Percentiles rank a stretch among this genome's conserved stretches.
These are phyloP conservation scores for Pythium plurisporium DNA, from an alignment of 352 stramenopile genomes.

Conservation along the genomic window DNA sequence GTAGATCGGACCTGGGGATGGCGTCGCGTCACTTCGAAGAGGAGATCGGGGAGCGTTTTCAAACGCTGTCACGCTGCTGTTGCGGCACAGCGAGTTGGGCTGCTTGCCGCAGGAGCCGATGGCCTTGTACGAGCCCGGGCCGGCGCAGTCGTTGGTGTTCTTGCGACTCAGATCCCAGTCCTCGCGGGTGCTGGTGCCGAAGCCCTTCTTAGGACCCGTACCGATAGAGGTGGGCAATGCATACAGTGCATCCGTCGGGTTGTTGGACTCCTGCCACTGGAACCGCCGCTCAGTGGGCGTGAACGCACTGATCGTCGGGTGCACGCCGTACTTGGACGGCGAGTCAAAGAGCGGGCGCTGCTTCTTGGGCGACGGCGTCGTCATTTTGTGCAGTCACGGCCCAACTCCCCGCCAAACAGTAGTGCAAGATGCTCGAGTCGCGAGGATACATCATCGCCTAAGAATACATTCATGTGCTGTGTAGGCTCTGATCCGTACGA, in stretches of 20 bases:
- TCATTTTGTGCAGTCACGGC: too few species aligned
- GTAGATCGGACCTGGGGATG: conserved; percentile 74
- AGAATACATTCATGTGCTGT: background rate
- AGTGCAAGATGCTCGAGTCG: too few species aligned
- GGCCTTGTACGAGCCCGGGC: conserved; percentile 65
- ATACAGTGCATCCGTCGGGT: conserved; percentile 64
- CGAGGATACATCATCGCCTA: background rate
- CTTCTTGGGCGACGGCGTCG: conserved; percentile 14
- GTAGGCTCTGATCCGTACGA: background rate
- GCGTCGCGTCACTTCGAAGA: conserved; percentile 48
- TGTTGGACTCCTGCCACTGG: conserved; percentile 56
- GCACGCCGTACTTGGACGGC: conserved; percentile 65
- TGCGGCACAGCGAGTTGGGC: conserved; percentile 45
- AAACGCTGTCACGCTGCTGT: conserved; percentile 48
- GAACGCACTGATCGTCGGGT: conserved; percentile 65
- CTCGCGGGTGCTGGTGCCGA: conserved; percentile 71
- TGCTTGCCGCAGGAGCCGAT: conserved; percentile 56
- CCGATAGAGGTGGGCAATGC: conserved; percentile 61
- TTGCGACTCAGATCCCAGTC: conserved; percentile 75
- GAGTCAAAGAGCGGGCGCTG: conserved; percentile 69
- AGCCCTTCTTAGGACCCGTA: conserved; percentile 56
- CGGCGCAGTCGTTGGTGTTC: conserved; percentile 49
- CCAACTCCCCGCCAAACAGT: too few species aligned
- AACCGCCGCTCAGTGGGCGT: conserved; percentile 67
- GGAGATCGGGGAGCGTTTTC: conserved; percentile 52